phyloP scores from a whole-genome alignment of 139 green algal species.

The Desmodesmus armatus region DNA sequence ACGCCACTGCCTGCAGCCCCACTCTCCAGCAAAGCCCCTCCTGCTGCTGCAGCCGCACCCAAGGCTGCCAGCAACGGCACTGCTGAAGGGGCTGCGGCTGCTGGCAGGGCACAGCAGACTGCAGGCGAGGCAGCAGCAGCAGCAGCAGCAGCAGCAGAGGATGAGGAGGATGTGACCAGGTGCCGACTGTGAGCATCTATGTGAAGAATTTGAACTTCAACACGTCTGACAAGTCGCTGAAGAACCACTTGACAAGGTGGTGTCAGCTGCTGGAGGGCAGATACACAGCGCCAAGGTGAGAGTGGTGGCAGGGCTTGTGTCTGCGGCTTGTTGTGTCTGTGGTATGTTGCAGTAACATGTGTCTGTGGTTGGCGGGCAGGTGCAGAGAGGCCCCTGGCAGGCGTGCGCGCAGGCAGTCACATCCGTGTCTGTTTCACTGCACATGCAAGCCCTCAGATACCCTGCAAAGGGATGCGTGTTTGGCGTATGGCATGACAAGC shows the following conservation, averaged over 20 bases:
- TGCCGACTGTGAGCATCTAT: slow-evolving; percentile 74
- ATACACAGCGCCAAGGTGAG: slow-evolving; percentile 64
- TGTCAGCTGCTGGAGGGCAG: slow-evolving; percentile 64
- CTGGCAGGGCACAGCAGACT: neutral
- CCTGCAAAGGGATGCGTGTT: too few relatives aligned
- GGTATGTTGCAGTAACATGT: neutral
- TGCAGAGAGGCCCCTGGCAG: too few relatives aligned
- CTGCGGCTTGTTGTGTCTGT: neutral
- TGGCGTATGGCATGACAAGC: too few relatives aligned
- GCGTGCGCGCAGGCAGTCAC: too few relatives aligned
- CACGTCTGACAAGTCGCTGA: slow-evolving; percentile 79
- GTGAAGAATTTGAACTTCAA: slow-evolving; percentile 97
- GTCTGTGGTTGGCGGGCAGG: too few relatives aligned
- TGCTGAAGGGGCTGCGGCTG: slow-evolving; percentile 26
- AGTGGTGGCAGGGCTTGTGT: neutral
- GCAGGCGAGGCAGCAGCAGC: neutral
- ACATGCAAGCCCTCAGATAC: too few relatives aligned
- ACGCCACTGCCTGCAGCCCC: slow-evolving; percentile 9
- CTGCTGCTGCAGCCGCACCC: neutral
- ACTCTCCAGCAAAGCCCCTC: slow-evolving; percentile 10
- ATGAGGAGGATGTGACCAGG: slow-evolving; percentile 33
- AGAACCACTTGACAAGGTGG: slow-evolving; percentile 77
- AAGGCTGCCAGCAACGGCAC: neutral
- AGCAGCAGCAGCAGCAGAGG: slow-evolving; percentile 12
- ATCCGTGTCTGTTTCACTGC: too few relatives aligned